Percentiles rank a stretch among this genome's conserved stretches.
phyloP scores from a whole-genome alignment of 2,329 filamentous ascomycete species.

The Curvularia verruculosa region DNA sequence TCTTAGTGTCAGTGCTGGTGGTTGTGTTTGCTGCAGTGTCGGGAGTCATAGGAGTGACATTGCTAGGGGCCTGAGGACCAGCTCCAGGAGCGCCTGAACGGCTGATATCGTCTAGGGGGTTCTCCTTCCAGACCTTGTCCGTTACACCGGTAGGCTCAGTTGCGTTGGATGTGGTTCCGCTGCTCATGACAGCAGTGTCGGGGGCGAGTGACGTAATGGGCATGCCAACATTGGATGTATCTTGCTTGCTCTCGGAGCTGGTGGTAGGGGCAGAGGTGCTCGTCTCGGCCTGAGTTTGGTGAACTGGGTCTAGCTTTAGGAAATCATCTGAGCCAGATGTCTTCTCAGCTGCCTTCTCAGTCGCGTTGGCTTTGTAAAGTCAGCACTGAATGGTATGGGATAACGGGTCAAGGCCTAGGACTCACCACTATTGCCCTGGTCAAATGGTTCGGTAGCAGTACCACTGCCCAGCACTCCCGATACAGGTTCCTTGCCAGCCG shows the following conservation, averaged over 20 bases:
- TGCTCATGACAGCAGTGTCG: conserved; percentile 25
- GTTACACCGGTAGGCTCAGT: conserved; percentile 41
- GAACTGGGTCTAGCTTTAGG: conserved; percentile 23
- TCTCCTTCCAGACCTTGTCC: conserved; percentile 36
- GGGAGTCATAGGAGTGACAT: conserved; percentile 14
- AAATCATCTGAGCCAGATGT: conserved; percentile 19
- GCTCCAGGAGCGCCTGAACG: conserved; percentile 31
- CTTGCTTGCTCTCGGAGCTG: conserved; percentile 21
- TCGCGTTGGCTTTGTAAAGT: conserved; percentile 12
- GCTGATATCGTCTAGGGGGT: conserved; percentile 34
- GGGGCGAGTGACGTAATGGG: conserved; percentile 29
- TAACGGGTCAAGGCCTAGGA: not conserved
- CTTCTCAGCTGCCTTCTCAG: conserved; percentile 6
- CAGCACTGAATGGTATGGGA: not conserved
- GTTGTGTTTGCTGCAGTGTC: conserved; percentile 10
- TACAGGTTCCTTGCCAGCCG: conserved; percentile 67
- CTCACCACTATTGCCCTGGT: conserved; percentile 67
- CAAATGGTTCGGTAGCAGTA: conserved; percentile 73
- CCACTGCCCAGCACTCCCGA: conserved; percentile 74
- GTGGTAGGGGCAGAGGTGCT: conserved; percentile 16
- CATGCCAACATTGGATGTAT: conserved; percentile 23
- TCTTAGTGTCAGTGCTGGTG: conserved; percentile 20
- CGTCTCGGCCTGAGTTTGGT: conserved; percentile 11
- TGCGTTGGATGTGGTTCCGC: conserved; percentile 27
- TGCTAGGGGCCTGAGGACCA: conserved; percentile 24